Evolutionary conservation across 129 eudicot genomes (phyloP).

Genomic region (Flaveria robusta): DNA sequence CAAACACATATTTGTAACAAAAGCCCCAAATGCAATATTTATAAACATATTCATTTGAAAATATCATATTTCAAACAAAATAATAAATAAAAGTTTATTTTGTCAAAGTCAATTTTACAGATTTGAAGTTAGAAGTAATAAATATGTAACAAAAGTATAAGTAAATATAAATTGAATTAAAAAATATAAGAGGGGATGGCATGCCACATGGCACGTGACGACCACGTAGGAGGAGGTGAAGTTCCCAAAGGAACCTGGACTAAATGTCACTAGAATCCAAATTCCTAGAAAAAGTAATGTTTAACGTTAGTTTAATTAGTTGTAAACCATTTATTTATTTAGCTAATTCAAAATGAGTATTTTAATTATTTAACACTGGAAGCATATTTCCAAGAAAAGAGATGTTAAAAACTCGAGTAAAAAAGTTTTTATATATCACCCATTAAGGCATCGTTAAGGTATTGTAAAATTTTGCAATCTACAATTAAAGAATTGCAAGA

Average conservation of each 20-base stretch:
- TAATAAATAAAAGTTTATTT: background rate
- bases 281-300: slow-evolving; percentile 36
- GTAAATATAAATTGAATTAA: background rate
- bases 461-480: too few species aligned
- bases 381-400: slow-evolving; percentile 14
- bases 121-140: background rate
- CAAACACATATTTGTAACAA: too few species aligned
- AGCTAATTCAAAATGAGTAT: background rate
- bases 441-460: too few species aligned
- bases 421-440: background rate
- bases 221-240: slow-evolving; percentile 34
- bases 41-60: too few species aligned
- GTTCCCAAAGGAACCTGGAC: slow-evolving; percentile 44
- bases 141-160: background rate
- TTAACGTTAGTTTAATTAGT: slow-evolving; percentile 36
- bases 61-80: background rate
- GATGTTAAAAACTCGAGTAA: background rate
- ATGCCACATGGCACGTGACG: slow-evolving; percentile 41
- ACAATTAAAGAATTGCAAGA: too few species aligned
- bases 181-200: slow-evolving; percentile 18
- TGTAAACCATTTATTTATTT: slow-evolving; percentile 10
- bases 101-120: background rate
- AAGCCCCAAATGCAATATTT: too few species aligned
- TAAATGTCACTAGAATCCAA: slow-evolving; percentile 40
- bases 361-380: background rate